Base-by-base conservation (phyloP, 768 basidiomycete genomes). In the Krasilnikovozyma curviuscula region DNA sequence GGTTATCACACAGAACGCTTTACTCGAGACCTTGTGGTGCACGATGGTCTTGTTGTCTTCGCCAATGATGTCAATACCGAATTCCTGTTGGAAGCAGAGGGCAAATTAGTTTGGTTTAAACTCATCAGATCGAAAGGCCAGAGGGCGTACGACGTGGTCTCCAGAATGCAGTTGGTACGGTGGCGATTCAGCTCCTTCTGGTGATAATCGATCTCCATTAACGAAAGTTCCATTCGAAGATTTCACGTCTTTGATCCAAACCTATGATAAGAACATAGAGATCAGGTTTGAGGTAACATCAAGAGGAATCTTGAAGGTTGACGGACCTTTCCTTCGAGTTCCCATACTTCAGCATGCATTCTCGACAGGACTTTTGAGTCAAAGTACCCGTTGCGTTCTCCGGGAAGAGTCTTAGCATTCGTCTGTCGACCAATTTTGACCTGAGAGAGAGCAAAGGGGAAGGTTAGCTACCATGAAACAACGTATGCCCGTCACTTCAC, bases 191-290 rank as follows among this genome's bases (percentile, higher is more conserved):
- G 81, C 71, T 30, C 83, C 79, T 63, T 98, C 91, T 3, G 73
- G 72, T 54, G 81, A 84, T 40, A 97, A 76, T 33, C 93, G 73
- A 55, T 97, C 86, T 48, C 84, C 79, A 57, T 98, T 95, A 63
- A 98, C 88, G 63, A 97, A 98, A 6, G 93, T 98, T 1, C 93
- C 93, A 55, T 98, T 98, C 1, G 84, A 88, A 55, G 82, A 85
- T 69, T 91, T 91, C 61, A 95, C 86, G 65, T 97, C 93, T 66
- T 86, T 91, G 71, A 98, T 97, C 70, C 69, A 91, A 65, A 97
- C 88, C 86, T 95, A 48, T 4, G 24, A 7, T 5, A 40, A 9
- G 14, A 7, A 19, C 7, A 7, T 14, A 27, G 5, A 28, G 14
- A 40, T 43, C 2, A 16, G 29, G 23, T 16, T 18, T n/a, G 10